These are phyloP conservation scores for Digitaria exilis DNA, from an alignment of 202 grass and related monocot genomes.

Conservation along the genomic window DNA sequence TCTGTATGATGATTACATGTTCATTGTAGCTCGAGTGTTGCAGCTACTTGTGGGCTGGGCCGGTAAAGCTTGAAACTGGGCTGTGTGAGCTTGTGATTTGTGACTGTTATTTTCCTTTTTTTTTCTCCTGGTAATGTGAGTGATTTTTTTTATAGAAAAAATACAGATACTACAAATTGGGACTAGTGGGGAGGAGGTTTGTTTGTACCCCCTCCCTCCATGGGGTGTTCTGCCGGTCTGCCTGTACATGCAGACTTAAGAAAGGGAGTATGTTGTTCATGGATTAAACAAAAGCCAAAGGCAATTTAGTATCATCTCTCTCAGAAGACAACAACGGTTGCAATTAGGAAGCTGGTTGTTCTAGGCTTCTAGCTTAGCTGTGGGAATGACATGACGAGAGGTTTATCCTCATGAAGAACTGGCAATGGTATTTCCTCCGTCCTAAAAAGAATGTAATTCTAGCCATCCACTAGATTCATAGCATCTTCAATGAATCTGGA, in stretches of 20 bases:
- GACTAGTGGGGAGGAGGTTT: background rate
- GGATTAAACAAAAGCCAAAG: background rate
- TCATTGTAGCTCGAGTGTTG: background rate
- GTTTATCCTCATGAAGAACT: background rate
- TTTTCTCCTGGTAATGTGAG: background rate
- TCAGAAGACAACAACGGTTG: background rate
- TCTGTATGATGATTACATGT: background rate
- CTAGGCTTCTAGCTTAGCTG: background rate
- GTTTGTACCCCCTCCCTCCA: background rate
- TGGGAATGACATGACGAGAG: background rate
- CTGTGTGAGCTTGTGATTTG: background rate
- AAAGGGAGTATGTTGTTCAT: background rate
- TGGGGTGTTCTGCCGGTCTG: background rate
- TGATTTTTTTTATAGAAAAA: constrained; percentile 17
- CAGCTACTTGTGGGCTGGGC: background rate
- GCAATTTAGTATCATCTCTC: background rate
- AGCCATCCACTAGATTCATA: no score
- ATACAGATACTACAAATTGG: background rate
- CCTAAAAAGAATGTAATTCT: no score
- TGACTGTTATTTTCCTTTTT: background rate
- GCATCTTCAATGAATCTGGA: no score
- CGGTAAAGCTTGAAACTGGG: constrained; percentile 2
- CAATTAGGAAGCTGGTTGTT: background rate
- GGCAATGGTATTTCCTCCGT: no score
- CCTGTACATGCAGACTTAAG: background rate